A percentile compares a stretch with the other conserved stretches of the same genome.
These are phyloP conservation scores for Epichloe baconii DNA, from an alignment of 2,329 filamentous ascomycete genomes.

Conservation along the genomic window DNA sequence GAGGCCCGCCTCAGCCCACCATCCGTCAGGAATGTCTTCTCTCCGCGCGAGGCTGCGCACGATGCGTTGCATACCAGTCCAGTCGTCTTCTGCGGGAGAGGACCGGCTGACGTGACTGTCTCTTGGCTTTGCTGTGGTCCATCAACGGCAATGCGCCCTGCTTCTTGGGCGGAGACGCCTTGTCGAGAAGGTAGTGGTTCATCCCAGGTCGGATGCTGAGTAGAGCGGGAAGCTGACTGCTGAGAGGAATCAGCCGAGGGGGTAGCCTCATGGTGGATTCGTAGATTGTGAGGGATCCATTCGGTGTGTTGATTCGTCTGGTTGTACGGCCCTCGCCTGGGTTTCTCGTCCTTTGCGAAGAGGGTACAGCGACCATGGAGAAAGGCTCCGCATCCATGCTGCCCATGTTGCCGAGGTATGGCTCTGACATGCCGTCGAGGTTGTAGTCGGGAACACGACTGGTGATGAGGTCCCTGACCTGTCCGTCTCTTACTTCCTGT, in stretches of 20 bases:
- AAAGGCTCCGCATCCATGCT: neutral
- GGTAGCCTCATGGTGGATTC: constrained; percentile 2
- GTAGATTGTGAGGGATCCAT: constrained; percentile 3
- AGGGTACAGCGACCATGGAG: neutral
- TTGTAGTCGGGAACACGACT: constrained; percentile 10
- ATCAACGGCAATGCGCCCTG: neutral
- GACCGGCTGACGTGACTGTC: neutral
- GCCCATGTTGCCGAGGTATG: neutral
- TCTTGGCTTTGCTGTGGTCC: neutral
- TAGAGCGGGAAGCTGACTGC: neutral
- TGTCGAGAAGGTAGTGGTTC: neutral
- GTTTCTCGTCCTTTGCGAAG: neutral
- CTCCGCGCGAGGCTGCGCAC: constrained; percentile 55
- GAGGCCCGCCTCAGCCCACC: constrained; percentile 63
- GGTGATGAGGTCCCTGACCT: neutral
- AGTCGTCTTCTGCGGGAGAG: constrained; percentile 24
- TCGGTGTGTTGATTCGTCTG: constrained; percentile 1
- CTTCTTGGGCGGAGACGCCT: neutral
- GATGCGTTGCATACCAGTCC: constrained; percentile 56
- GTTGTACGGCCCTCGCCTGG: neutral
- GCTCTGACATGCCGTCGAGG: constrained; percentile 8
- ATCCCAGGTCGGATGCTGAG: neutral
- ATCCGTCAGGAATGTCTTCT: constrained; percentile 69
- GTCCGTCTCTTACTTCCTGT: neutral
- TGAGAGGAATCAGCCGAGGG: neutral